Evolutionary conservation across 768 basidiomycete genomes (phyloP).

Genomic region (Agaricus blazei): DNA sequence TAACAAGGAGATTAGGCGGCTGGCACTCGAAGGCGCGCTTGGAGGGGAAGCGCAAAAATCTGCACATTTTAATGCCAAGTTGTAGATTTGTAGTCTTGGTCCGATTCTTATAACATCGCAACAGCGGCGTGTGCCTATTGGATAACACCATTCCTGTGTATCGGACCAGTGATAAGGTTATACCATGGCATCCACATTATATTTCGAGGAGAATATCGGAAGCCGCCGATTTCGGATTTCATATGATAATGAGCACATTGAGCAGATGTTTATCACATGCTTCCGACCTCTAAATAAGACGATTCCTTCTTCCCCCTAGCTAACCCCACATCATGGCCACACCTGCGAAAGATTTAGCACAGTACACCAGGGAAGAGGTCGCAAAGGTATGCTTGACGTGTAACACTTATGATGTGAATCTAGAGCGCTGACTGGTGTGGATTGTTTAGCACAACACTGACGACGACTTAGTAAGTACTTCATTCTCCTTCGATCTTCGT

Average conservation of each 20-base stretch:
- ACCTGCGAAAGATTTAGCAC: constrained; percentile 16
- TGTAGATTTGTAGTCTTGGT: constrained; percentile 5
- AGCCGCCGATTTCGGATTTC: background rate
- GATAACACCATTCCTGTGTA: no score
- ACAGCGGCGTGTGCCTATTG: no score
- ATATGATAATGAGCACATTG: background rate
- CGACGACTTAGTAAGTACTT: constrained; percentile 57
- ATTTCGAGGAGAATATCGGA: no score
- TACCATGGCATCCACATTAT: constrained; percentile 2
- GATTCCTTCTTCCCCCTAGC: background rate
- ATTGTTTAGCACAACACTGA: constrained; percentile 66
- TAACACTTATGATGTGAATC: no score
- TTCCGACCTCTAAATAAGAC: background rate
- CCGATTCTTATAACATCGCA: no score
- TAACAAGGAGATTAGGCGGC: constrained; percentile 29
- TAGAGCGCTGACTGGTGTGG: no score
- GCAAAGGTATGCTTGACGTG: constrained; percentile 41
- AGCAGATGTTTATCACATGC: constrained; percentile 1
- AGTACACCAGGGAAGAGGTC: constrained; percentile 66
- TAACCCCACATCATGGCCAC: constrained; percentile 19
- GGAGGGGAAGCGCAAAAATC: constrained; percentile 23
- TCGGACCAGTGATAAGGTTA: no score
- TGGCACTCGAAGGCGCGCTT: constrained; percentile 45
- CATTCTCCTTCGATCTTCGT: background rate
- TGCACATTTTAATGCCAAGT: constrained; percentile 13